Conservation (phyloP, 2,329 filamentous ascomycete genomes). For the Fusarium acutatum region DNA sequence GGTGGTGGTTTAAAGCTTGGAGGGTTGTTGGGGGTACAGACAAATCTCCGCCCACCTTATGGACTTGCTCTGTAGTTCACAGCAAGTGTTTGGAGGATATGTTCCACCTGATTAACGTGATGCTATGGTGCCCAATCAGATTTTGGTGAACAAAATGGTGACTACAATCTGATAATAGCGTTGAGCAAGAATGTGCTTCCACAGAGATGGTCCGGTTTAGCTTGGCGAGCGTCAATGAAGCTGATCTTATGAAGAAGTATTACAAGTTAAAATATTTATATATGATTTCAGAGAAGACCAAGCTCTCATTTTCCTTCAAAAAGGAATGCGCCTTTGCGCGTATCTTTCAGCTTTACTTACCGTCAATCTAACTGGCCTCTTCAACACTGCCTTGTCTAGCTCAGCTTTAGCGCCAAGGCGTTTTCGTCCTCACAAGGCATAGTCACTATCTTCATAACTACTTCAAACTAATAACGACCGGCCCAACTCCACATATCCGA, state of each 20-base stretch:
- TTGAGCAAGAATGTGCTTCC: neutral
- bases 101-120: rapidly evolving
- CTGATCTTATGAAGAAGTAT: neutral
- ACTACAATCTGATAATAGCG: neutral
- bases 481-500: rapidly evolving
- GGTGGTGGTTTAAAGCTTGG: neutral
- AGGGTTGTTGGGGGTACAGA: neutral
- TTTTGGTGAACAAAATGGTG: neutral
- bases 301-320: neutral
- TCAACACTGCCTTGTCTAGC: neutral
- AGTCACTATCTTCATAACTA: neutral
- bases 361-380: neutral
- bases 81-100: neutral
- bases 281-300: rapidly evolving
- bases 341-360: neutral
- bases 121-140: rapidly evolving
- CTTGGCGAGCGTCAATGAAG: neutral
- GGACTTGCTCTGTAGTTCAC: neutral
- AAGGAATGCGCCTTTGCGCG: rapidly evolving
- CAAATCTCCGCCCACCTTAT: neutral
- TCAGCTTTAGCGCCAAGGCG: neutral
- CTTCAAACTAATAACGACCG: too few species aligned
- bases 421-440: neutral
- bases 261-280: neutral
- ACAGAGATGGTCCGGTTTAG: rapidly evolving